A percentile compares a stretch with the other conserved stretches of the same genome.
Evolutionary conservation across 345 rosid species (phyloP).

Genomic region (Heritiera littoralis): DNA sequence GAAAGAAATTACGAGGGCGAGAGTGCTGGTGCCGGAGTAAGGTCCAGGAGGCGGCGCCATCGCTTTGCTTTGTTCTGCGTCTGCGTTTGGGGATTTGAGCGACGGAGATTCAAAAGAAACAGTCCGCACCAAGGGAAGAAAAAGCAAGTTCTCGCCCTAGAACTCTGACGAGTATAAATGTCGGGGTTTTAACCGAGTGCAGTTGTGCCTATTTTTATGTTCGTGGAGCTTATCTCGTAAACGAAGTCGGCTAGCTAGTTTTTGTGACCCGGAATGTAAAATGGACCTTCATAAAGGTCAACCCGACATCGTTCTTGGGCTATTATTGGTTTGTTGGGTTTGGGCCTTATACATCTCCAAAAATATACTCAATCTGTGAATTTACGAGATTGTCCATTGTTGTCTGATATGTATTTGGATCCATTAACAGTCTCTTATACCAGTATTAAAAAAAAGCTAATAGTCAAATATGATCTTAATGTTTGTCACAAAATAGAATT

Average conservation of each 20-base stretch:
- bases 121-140: neutral
- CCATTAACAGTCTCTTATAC: no score
- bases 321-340: neutral
- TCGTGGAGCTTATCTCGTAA: neutral
- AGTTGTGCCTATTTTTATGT: neutral
- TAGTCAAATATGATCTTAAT: no score
- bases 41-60: conserved; percentile 86
- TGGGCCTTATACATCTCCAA: no score
- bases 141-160: conserved; percentile 10
- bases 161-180: neutral
- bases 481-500: no score
- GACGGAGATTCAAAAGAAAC: neutral
- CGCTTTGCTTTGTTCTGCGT: conserved; percentile 9
- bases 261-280: neutral
- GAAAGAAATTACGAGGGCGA: conserved; percentile 57
- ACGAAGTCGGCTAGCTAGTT: neutral
- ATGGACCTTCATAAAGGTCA: neutral
- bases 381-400: no score
- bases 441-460: no score
- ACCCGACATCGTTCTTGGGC: neutral
- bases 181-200: neutral
- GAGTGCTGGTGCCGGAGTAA: conserved; percentile 86
- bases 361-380: no score
- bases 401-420: no score
- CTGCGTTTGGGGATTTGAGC: neutral